Base-by-base conservation (phyloP, 1,284 basidiomycete genomes). In the Tausonia pullulans region DNA sequence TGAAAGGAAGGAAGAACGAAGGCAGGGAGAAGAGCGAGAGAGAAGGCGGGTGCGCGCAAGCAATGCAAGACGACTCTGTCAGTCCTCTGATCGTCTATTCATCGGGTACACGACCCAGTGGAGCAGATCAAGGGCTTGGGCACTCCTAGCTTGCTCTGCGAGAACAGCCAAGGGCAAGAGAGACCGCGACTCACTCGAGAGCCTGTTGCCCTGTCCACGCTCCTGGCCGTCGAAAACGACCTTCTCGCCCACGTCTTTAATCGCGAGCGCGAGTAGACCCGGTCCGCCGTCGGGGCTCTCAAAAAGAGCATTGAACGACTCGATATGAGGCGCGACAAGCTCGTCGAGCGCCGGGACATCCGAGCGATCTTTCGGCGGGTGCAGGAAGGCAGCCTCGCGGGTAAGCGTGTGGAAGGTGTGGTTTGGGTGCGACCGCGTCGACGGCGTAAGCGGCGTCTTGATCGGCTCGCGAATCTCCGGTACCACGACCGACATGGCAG, bases 241-340 rank as follows among this genome's bases (percentile, higher is more conserved):
- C 67, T 90, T 87, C 71, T 90, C 85, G 0, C 88, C 87, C 58
- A 98, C 87, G 68, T 97, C 90, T 70, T 86, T 82, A 6, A 98
- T 74, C 7, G 83, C 90, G 13, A 92, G 78, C 65, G 85, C 85
- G 10, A 99, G 77, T 10, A 98, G 76, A 0, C 96, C 96, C 40
- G 81, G 81, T 3, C 87, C 87, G 61, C 90, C 85, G 8, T 84
- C 84, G n/a, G 55, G 3, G 71, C 90, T 89, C 71, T 95, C 90
- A 73, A 96, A 91, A 45, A 99, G 82, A 10, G 92, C 87, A 75
- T 98, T 96, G 81, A 99, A 98, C 54, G 90, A 93, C 76, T 98
- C 89, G 68, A 98, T 84, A 74, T 97, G 94, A 9, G 96, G 96
- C 44, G 84, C 81, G 64, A 97, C 90, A 70, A 98, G 90, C 77